A percentile compares a stretch with the other conserved stretches of the same genome.
Conservation (phyloP, 2,329 filamentous ascomycete genomes). For the Calonectria crousiana region DNA sequence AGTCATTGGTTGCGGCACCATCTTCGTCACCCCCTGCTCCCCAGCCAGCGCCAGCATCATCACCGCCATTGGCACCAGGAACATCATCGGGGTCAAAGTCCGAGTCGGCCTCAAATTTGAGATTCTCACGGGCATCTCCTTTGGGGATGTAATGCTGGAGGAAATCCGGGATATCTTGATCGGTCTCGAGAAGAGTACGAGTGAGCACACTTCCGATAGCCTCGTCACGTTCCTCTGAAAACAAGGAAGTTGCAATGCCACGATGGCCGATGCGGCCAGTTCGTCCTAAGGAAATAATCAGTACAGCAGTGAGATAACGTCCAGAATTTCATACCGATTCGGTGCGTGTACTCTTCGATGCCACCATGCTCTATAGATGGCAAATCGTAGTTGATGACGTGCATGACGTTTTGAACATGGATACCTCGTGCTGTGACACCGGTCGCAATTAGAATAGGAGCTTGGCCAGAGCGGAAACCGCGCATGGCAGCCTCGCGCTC, state of each 20-base stretch:
- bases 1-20: slow-evolving; percentile 12
- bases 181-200: slow-evolving; percentile 84
- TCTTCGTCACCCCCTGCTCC: slow-evolving; percentile 33
- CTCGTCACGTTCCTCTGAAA: slow-evolving; percentile 78
- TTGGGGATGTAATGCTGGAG: slow-evolving; percentile 74
- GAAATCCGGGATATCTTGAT: slow-evolving; percentile 86
- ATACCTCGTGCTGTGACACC: slow-evolving; percentile 90
- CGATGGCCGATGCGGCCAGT: slow-evolving; percentile 93
- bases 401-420: slow-evolving; percentile 87
- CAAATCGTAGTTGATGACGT: slow-evolving; percentile 94
- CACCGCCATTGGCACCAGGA: slow-evolving; percentile 40
- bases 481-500: slow-evolving; percentile 95
- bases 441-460: slow-evolving; percentile 87
- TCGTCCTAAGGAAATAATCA: slow-evolving; percentile 69
- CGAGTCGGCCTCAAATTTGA: slow-evolving; percentile 68
- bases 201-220: slow-evolving; percentile 80
- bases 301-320: not conserved
- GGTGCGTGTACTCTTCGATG: slow-evolving; percentile 93
- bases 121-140: slow-evolving; percentile 58
- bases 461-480: slow-evolving; percentile 80
- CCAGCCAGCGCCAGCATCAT: slow-evolving; percentile 19
- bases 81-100: slow-evolving; percentile 61
- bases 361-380: slow-evolving; percentile 82
- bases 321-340: slow-evolving; percentile 76
- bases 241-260: slow-evolving; percentile 91